Percentiles rank a stretch among this genome's conserved stretches.
Conservation (phyloP, 192 early-diverging fungal genomes). For the Chytriomyces confervae region DNA sequence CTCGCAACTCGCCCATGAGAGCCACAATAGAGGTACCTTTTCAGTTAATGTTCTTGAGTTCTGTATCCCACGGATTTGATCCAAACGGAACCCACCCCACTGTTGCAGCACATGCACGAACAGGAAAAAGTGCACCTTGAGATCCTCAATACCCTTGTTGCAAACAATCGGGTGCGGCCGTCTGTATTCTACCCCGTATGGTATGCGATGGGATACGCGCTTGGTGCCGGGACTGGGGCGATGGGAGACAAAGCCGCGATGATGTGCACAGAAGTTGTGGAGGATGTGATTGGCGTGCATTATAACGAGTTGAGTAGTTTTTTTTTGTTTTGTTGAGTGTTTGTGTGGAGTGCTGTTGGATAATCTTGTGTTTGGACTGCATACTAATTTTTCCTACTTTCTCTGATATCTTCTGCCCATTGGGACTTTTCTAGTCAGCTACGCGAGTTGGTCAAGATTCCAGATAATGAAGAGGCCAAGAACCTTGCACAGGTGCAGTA, state of each 20-base stretch:
- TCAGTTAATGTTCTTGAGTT: neutral
- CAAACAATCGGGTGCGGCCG: conserved; percentile 81
- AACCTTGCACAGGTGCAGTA: conserved; percentile 33
- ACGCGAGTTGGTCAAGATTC: conserved; percentile 76
- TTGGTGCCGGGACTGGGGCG: conserved; percentile 87
- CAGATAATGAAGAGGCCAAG: conserved; percentile 58
- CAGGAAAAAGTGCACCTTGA: conserved; percentile 88
- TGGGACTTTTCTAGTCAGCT: conserved; percentile 59
- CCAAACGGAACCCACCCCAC: neutral
- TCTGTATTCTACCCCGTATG: conserved; percentile 84
- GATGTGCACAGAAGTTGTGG: conserved; percentile 99
- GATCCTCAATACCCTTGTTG: conserved; percentile 80
- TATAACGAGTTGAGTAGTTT: conserved; percentile 80
- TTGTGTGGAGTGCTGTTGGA: too few species aligned
- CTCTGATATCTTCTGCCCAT: too few species aligned
- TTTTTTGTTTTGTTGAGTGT: too few species aligned
- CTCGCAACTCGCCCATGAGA: conserved; percentile 68
- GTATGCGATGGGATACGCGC: conserved; percentile 81
- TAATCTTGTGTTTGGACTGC: too few species aligned
- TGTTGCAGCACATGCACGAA: conserved; percentile 88
- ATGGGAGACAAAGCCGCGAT: conserved; percentile 91
- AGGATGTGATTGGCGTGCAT: conserved; percentile 93
- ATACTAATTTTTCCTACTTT: too few species aligned
- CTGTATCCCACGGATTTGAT: neutral
- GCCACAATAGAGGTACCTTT: conserved; percentile 68